These are phyloP conservation scores for Acanthamoeba royreba DNA, from an alignment of 208 protist genomes.

Conservation along the genomic window DNA sequence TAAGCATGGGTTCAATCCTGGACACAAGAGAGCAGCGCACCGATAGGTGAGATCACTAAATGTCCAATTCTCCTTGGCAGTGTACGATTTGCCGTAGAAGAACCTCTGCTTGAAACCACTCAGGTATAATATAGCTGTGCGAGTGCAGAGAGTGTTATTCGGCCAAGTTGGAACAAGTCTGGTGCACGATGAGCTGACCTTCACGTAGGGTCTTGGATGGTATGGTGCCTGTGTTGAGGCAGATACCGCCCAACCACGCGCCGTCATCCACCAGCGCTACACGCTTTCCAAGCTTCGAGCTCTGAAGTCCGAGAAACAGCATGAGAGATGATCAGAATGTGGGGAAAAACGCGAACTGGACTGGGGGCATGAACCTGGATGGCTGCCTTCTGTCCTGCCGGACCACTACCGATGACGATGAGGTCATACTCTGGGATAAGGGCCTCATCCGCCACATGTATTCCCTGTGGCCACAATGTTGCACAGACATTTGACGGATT, in stretches of 20 bases:
- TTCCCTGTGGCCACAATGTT: neutral
- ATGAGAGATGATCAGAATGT: neutral
- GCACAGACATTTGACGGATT: neutral
- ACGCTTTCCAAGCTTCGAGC: conserved; percentile 36
- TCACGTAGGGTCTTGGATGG: conserved; percentile 61
- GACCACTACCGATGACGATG: conserved; percentile 29
- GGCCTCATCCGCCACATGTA: neutral
- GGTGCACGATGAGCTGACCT: neutral
- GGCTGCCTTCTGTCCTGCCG: conserved; percentile 55
- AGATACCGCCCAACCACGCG: conserved; percentile 37
- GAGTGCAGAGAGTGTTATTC: neutral
- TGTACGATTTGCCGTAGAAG: conserved; percentile 36
- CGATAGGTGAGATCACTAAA: conserved; percentile 1
- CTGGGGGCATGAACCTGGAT: conserved; percentile 8
- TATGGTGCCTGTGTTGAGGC: conserved; percentile 56
- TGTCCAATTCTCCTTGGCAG: conserved; percentile 12
- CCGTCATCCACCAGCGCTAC: neutral
- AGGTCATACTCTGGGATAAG: conserved; percentile 7
- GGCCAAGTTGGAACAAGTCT: neutral
- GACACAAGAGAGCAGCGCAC: neutral
- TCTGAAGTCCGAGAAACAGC: neutral
- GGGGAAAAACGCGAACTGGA: neutral
- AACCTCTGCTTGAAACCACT: conserved; percentile 37
- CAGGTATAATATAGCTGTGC: conserved; percentile 5
- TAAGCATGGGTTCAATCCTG: neutral